Conservation (phyloP, 371 early-diverging fungal species). For the Capniomyces stellatus region DNA sequence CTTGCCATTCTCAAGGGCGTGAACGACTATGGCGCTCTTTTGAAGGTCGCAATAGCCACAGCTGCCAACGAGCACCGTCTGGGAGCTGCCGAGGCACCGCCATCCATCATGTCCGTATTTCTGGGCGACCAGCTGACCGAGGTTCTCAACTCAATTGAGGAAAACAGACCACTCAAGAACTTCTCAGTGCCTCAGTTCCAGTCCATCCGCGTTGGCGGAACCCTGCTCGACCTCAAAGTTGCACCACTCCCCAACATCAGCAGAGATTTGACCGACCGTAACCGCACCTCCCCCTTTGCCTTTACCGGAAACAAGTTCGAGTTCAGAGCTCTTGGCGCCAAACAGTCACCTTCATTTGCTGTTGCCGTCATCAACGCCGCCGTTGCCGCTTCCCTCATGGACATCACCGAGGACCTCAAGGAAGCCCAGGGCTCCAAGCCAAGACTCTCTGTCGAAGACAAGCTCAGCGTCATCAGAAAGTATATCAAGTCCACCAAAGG, state of each 20-base stretch:
- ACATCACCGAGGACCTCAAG: constrained; percentile 48
- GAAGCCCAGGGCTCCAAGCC: constrained; percentile 60
- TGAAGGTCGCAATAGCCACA: constrained; percentile 80
- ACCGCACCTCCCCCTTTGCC: constrained; percentile 96
- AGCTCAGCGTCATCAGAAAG: constrained; percentile 65
- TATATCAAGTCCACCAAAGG: constrained; percentile 64
- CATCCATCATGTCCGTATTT: constrained; percentile 90
- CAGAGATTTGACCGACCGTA: constrained; percentile 95
- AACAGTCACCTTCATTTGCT: constrained; percentile 93
- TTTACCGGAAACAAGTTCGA: constrained; percentile 99
- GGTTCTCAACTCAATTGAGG: constrained; percentile 77
- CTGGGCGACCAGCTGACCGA: constrained; percentile 87
- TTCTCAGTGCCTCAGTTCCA: constrained; percentile 63
- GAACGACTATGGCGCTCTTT: constrained; percentile 68
- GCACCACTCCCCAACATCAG: constrained; percentile 75
- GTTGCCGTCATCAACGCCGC: constrained; percentile 82
- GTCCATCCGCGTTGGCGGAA: constrained; percentile 85
- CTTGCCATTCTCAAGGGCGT: constrained; percentile 80
- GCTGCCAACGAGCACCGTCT: constrained; percentile 93
- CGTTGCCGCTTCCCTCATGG: constrained; percentile 64
- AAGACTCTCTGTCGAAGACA: constrained; percentile 64
- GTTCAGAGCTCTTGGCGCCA: constrained; percentile 97
- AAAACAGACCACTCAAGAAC: constrained; percentile 65
- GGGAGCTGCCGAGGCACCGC: constrained; percentile 96
- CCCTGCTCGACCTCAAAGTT: constrained; percentile 85